Evolutionary conservation across 768 basidiomycete genomes (phyloP).

Genomic region (Neoboletus subvelutipes): DNA sequence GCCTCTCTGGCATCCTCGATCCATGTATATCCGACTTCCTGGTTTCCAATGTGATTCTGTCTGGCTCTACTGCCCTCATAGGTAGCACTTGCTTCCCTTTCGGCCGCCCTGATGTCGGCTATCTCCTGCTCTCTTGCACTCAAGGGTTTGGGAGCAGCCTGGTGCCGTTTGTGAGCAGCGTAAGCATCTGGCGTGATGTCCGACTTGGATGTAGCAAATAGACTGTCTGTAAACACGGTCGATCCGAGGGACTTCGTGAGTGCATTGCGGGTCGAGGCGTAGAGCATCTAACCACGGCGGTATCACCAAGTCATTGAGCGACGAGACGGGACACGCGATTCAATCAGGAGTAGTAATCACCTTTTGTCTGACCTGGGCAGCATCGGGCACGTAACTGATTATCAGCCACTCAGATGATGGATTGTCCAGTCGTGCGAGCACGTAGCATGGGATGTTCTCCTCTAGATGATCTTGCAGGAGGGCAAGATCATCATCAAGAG

Average conservation of each 20-base stretch:
- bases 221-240: conserved; percentile 61
- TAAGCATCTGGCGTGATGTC: conserved; percentile 72
- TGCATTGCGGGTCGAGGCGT: conserved; percentile 73
- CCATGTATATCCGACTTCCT: conserved; percentile 66
- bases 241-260: conserved; percentile 76
- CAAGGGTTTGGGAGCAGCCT: conserved; percentile 77
- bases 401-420: conserved; percentile 67
- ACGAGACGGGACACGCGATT: not conserved
- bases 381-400: conserved; percentile 80
- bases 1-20: conserved; percentile 60
- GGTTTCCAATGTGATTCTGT: conserved; percentile 55
- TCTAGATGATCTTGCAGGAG: conserved; percentile 58
- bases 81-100: conserved; percentile 51
- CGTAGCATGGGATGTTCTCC: conserved; percentile 67
- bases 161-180: conserved; percentile 66
- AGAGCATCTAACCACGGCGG: conserved; percentile 65
- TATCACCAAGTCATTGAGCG: not conserved
- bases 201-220: conserved; percentile 76
- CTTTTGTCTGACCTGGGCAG: conserved; percentile 80
- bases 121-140: conserved; percentile 82
- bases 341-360: conserved; percentile 34
- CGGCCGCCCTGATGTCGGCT: conserved; percentile 72
- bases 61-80: conserved; percentile 61
- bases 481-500: conserved; percentile 61
- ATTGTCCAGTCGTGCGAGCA: conserved; percentile 64